Evolutionary conservation across 1,139 yeast genomes (phyloP).

Genomic region (Diutina catenulata): DNA sequence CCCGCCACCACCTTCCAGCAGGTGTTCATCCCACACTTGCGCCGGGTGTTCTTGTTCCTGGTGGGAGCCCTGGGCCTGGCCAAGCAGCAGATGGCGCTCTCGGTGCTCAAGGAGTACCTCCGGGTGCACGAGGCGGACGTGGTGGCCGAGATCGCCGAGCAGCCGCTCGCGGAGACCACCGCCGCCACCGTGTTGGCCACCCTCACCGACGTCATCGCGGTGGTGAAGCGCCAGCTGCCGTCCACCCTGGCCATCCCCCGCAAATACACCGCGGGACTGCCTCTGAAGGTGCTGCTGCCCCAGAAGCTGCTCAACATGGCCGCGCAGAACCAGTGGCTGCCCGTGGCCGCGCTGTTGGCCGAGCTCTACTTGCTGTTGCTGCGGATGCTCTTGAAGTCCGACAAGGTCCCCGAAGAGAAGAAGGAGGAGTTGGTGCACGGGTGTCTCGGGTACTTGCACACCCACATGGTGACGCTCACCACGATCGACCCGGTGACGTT

Average conservation of each 20-base stretch:
- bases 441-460: constrained; percentile 84
- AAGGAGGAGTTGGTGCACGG: constrained; percentile 90
- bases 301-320: constrained; percentile 66
- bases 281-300: constrained; percentile 76
- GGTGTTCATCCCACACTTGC: too few relatives aligned
- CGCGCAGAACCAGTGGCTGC: too few relatives aligned
- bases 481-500: constrained; percentile 53
- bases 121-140: constrained; percentile 27
- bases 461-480: constrained; percentile 67
- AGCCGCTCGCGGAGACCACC: constrained; percentile 12
- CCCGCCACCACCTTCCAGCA: too few relatives aligned
- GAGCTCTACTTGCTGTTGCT: constrained; percentile 56
- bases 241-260: constrained; percentile 17
- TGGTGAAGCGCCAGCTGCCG: constrained; percentile 32
- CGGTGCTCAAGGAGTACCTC: too few relatives aligned
- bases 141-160: constrained; percentile 29
- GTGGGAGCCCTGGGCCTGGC: constrained; percentile 10
- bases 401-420: constrained; percentile 49
- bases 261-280: constrained; percentile 47
- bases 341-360: constrained; percentile 46
- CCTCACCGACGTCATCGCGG: constrained; percentile 55
- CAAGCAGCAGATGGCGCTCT: constrained; percentile 11
- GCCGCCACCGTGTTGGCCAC: constrained; percentile 13
- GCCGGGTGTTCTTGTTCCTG: constrained; percentile 35
- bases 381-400: constrained; percentile 79